phyloP scores from a whole-genome alignment of 2,329 filamentous ascomycete species.

The Aspergillus flavus region DNA sequence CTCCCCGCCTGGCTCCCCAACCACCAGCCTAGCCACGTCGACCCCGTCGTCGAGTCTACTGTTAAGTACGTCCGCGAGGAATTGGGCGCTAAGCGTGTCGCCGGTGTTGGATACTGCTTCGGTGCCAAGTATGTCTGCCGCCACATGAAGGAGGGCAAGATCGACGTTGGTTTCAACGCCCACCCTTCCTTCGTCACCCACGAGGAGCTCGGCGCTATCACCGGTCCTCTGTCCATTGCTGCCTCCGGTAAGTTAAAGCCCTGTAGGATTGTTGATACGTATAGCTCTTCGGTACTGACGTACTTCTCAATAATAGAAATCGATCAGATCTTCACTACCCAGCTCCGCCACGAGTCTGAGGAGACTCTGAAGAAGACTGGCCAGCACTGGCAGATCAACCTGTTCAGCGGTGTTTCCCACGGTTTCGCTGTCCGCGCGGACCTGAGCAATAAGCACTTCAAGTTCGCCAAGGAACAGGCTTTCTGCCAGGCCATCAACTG shows the following conservation, averaged over 20 bases:
- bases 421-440: conserved; percentile 76
- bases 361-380: conserved; percentile 61
- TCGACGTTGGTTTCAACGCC: conserved; percentile 72
- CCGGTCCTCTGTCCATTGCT: conserved; percentile 69
- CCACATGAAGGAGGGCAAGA: conserved; percentile 62
- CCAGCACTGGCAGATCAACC: conserved; percentile 72
- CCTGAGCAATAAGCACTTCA: conserved; percentile 56
- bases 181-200: conserved; percentile 76
- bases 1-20: conserved; percentile 53
- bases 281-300: conserved; percentile 8
- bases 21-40: conserved; percentile 53
- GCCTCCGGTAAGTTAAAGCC: conserved; percentile 47
- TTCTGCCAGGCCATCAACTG: conserved; percentile 76
- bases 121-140: conserved; percentile 75
- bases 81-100: conserved; percentile 61
- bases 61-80: conserved; percentile 61
- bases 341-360: conserved; percentile 67
- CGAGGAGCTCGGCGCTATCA: conserved; percentile 66
- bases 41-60: conserved; percentile 55
- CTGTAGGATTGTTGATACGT: neutral
- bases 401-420: conserved; percentile 72
- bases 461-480: conserved; percentile 78
- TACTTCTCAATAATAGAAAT: conserved; percentile 50
- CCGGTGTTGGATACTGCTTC: conserved; percentile 73
- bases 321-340: conserved; percentile 65